These are phyloP conservation scores for Backusella liffmaniae DNA, from an alignment of 192 early-diverging fungal genomes.

Conservation along the genomic window DNA sequence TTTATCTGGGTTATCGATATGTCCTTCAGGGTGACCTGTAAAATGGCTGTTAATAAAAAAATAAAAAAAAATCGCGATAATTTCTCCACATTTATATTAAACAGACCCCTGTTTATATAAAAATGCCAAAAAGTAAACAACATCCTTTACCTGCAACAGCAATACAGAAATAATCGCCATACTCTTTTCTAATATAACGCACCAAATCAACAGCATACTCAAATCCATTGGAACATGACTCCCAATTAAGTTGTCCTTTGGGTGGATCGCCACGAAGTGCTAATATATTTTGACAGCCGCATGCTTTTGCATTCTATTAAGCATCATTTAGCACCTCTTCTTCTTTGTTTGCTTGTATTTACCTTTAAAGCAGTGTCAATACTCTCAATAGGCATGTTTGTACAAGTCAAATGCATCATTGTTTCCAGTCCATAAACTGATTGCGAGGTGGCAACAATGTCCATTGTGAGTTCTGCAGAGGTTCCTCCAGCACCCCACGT, in stretches of 20 bases:
- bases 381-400: slow-evolving; percentile 91
- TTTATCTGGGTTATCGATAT: slow-evolving; percentile 73
- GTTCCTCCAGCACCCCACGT: slow-evolving; percentile 98
- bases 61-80: not conserved
- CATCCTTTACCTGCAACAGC: slow-evolving; percentile 91
- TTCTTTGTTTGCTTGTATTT: not conserved
- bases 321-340: not conserved
- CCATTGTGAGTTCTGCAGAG: slow-evolving; percentile 84
- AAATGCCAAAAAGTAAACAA: slow-evolving; percentile 13
- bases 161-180: slow-evolving; percentile 94
- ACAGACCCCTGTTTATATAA: not conserved
- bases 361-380: slow-evolving; percentile 80
- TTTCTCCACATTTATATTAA: not conserved
- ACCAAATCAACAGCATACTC: slow-evolving; percentile 86
- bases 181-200: slow-evolving; percentile 78
- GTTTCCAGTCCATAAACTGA: slow-evolving; percentile 89
- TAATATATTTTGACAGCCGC: slow-evolving; percentile 91
- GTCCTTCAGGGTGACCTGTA: slow-evolving; percentile 91
- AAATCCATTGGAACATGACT: slow-evolving; percentile 75
- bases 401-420: slow-evolving; percentile 97
- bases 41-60: not conserved
- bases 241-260: slow-evolving; percentile 77
- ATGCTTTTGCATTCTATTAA: slow-evolving; percentile 67
- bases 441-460: slow-evolving; percentile 85
- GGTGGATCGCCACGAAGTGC: slow-evolving; percentile 96